Conservation (phyloP, 1,284 basidiomycete genomes). For the Cryptococcus jaspeensis region DNA sequence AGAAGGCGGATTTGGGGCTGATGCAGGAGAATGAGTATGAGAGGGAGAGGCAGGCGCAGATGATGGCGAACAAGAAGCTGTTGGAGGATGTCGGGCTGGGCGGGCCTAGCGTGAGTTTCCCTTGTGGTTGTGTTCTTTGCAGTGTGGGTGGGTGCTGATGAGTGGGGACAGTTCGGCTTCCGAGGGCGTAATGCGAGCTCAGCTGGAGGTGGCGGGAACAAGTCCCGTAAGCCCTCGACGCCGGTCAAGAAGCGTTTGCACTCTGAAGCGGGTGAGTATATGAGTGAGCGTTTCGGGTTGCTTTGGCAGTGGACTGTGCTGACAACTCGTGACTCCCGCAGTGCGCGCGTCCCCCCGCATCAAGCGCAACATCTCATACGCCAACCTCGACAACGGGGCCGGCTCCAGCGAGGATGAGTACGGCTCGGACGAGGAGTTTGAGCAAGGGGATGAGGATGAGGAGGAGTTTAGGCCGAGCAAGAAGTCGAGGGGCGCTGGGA, state of each 20-base stretch:
- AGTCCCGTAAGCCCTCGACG: slow-evolving; percentile 22
- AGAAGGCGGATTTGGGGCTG: slow-evolving; percentile 13
- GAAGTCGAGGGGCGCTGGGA: slow-evolving; percentile 20
- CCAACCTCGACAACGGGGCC: slow-evolving; percentile 34
- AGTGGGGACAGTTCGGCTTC: slow-evolving; percentile 13
- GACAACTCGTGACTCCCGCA: slow-evolving; percentile 6
- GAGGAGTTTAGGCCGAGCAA: slow-evolving; percentile 41
- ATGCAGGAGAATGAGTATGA: slow-evolving; percentile 39
- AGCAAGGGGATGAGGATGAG: slow-evolving; percentile 35
- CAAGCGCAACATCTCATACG: slow-evolving; percentile 40
- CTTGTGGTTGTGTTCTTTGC: background rate
- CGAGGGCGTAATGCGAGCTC: slow-evolving; percentile 8
- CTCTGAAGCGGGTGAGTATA: slow-evolving; percentile 27
- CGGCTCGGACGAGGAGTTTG: slow-evolving; percentile 23
- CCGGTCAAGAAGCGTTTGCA: slow-evolving; percentile 30
- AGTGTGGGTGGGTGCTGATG: background rate
- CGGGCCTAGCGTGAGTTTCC: slow-evolving; percentile 19
- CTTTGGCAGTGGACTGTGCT: slow-evolving; percentile 7
- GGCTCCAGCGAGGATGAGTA: slow-evolving; percentile 28
- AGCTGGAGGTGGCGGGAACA: background rate
- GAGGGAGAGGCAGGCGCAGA: slow-evolving; percentile 36
- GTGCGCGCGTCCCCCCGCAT: slow-evolving; percentile 42
- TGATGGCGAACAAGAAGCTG: slow-evolving; percentile 39
- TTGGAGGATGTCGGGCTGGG: slow-evolving; percentile 41
- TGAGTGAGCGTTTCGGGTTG: background rate